Conservation (phyloP, 768 basidiomycete genomes). For the Lactifluus hygrophoroides region DNA sequence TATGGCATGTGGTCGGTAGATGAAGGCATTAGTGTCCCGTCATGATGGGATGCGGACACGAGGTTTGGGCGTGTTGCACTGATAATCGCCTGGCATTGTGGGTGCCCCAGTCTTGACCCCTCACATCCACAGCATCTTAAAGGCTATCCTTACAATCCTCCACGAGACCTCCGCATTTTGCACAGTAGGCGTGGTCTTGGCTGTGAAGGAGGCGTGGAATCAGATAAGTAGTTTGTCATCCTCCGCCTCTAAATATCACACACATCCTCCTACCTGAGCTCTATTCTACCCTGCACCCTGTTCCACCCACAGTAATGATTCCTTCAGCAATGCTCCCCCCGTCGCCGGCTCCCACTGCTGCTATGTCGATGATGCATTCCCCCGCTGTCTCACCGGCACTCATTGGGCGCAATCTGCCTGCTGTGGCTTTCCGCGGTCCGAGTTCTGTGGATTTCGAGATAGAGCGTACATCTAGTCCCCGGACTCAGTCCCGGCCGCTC, state of each 20-base stretch:
- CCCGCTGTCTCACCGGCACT: constrained; percentile 19
- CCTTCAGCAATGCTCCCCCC: constrained; percentile 12
- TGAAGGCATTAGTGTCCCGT: neutral
- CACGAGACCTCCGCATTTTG: neutral
- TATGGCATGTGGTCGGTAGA: neutral
- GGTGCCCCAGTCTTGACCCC: neutral
- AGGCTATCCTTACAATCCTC: neutral
- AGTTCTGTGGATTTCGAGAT: constrained; percentile 53
- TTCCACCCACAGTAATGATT: constrained; percentile 14
- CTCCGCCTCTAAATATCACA: neutral
- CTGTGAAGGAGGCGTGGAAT: neutral
- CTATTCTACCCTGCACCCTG: constrained; percentile 8
- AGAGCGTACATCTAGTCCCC: constrained; percentile 33
- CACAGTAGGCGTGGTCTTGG: neutral
- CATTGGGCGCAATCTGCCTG: constrained; percentile 3
- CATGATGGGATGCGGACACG: neutral
- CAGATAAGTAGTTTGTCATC: constrained; percentile 15
- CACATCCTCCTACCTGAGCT: neutral
- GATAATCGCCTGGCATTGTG: constrained; percentile 6
- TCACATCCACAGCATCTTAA: neutral
- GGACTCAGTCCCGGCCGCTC: constrained; percentile 15
- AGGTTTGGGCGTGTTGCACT: constrained; percentile 15
- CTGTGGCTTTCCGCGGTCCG: constrained; percentile 33
- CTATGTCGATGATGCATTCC: constrained; percentile 12
- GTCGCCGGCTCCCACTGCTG: neutral